A percentile compares a stretch with the other conserved stretches of the same genome.
Conservation (phyloP, 2,329 filamentous ascomycete genomes). For the Penicillium paneum region DNA sequence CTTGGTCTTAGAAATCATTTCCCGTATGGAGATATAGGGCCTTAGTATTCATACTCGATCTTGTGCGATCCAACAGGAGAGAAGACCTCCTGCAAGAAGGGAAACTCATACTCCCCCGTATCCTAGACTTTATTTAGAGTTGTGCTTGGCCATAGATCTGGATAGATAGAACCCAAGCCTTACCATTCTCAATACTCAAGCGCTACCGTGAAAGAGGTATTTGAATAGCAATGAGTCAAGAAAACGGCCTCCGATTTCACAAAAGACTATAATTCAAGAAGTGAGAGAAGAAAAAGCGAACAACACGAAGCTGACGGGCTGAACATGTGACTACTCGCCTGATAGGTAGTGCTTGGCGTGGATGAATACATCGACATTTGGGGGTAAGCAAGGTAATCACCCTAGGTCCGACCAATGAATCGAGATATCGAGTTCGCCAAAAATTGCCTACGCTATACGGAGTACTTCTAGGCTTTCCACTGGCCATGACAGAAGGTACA, state of each 20-base stretch:
- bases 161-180: background rate
- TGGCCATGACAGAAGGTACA: background rate
- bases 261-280: background rate
- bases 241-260: background rate
- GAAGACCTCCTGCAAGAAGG: constrained; percentile 31
- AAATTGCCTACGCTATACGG: constrained; percentile 9
- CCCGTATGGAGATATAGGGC: too few relatives aligned
- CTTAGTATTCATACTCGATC: constrained; percentile 24
- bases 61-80: constrained; percentile 25
- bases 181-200: background rate
- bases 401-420: constrained; percentile 10
- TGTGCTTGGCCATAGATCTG: background rate
- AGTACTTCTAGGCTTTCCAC: background rate
- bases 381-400: background rate
- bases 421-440: constrained; percentile 2
- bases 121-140: constrained; percentile 9
- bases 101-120: constrained; percentile 26
- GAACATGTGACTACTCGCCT: constrained; percentile 8
- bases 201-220: background rate
- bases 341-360: background rate
- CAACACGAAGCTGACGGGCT: background rate
- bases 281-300: background rate
- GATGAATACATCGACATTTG: background rate
- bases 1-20: background rate
- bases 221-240: background rate